These are phyloP conservation scores for Arachnomyces sp. DNA, from an alignment of 2,329 filamentous ascomycete species.

Conservation along the genomic window DNA sequence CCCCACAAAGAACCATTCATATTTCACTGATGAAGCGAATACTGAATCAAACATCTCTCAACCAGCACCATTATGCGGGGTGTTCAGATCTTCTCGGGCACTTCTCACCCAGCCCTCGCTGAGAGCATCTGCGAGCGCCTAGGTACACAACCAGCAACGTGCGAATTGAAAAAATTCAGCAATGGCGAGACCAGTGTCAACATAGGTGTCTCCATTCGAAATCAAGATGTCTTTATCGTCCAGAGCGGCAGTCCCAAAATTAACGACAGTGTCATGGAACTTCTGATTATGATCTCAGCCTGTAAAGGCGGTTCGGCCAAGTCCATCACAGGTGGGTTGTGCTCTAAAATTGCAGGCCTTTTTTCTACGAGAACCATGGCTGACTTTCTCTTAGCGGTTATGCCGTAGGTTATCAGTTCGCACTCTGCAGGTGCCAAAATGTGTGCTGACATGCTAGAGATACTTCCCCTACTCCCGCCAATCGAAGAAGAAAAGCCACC, in stretches of 20 bases:
- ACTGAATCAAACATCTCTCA: conserved; percentile 5
- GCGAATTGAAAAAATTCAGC: conserved; percentile 58
- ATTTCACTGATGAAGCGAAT: not conserved
- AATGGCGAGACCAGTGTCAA: conserved; percentile 65
- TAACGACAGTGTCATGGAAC: conserved; percentile 98
- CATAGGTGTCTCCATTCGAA: conserved; percentile 67
- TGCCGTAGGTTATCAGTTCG: conserved; percentile 37
- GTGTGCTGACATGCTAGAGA: conserved; percentile 35
- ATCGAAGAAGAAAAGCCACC: conserved; percentile 97
- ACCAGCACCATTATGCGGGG: conserved; percentile 48
- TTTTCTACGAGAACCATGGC: conserved; percentile 7
- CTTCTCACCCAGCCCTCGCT: conserved; percentile 56
- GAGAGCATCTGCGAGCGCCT: conserved; percentile 60
- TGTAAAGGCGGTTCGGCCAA: conserved; percentile 97
- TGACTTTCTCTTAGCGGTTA: conserved; percentile 31
- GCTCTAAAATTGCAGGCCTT: conserved; percentile 7
- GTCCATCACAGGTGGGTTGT: conserved; percentile 77
- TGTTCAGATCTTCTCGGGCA: conserved; percentile 61
- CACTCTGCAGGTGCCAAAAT: conserved; percentile 12
- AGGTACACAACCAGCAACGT: conserved; percentile 52
- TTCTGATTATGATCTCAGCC: conserved; percentile 97
- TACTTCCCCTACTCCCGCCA: conserved; percentile 99
- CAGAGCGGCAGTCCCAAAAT: conserved; percentile 94
- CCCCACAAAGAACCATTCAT: not conserved
- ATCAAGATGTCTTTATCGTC: conserved; percentile 98